Base-by-base conservation (phyloP, 306 rosid genomes). In the Oemleria cerasiformis region DNA sequence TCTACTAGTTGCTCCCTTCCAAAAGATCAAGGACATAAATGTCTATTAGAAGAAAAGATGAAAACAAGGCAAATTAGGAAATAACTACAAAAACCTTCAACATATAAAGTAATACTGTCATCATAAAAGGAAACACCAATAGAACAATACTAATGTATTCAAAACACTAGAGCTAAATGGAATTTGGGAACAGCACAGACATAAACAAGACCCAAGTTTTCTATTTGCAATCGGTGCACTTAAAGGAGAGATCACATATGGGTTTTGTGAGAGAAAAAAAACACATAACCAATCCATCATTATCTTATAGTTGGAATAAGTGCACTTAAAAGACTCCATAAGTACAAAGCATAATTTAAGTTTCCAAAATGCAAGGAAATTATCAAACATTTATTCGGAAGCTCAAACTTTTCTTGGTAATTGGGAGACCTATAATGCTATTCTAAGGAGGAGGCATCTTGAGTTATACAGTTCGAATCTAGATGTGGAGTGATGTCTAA, bases 21-120 rank as follows among this genome's bases (percentile, higher is more conserved):
- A 13, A 17, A 30, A 59, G 64, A 59, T 59, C 64, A 30, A 59
- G 64, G 64, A 59, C 41, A 30, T 59, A 59, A 59, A 59, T 14
- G 64, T 15, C 64, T 59, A 73, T 36, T 21, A 43, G 5, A 57
- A 59, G 20, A 65, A 55, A 55, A 43, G 49, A 59, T 61, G 64
- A 50, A 41, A 21, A 54, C 30, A 21, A 16, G 47, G 48, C 11
- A 23, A 76, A 42, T 70, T 34, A 59, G 20, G 42, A 59, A 59
- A 42, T 41, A 15, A 34, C 4, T 34, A 30, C 64, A 59, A 59
- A 30, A 30, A 59, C 42, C 19, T 59, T 59, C 42, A 59, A 36
- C 3, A 59, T 30, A 30, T 59, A 59, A 30, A 25, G 64, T 59
- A 59, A 59, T 34, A 30, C 12, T 30, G 13, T 23, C 38, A 56